Evolutionary conservation across 257 asterid species (phyloP), one percentile per base, ranked within the genome.

Genomic region (Nicotiana noctiflora): DNA sequence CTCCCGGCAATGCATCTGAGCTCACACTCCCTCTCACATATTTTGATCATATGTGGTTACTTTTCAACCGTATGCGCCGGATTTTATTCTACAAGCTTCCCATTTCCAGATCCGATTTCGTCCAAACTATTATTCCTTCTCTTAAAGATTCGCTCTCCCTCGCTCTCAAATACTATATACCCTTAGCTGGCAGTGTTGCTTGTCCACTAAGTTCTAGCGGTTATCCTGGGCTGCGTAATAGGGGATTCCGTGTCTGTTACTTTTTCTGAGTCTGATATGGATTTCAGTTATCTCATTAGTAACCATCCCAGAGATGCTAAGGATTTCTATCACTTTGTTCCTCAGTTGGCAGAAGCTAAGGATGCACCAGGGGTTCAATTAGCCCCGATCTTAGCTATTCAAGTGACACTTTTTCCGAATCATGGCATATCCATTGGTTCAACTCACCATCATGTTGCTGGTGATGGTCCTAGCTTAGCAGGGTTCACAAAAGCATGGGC

Each of bases 401-500:
- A 81, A 55, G 85, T 86, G 6, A 83, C 85, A 2, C 8, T 83
- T 10, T 86, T 86, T 31, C 82, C 82, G 4, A 74, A 75, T 31
- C 2, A 5, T 10, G 88, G 88, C 8, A 3, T 83, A 5, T 44
- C 79, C 19, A 31, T 83, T 25, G 85, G 86, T 14, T 9, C 74
- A 8, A 81, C 83, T 0, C 46, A 56, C 19, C 76, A 81, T 59
- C 88, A 86, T 7, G 76, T 5, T 0, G 59, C 44, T 44, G 85
- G 70, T 25, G 27, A 25, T 25, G 27, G 27, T 5, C 7, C 37
- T 5, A 32, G 51, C 23, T 2, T 81, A 1, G 23, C n/a, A 12
- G 11, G n/a, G 15, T 80, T 85, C 63, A 27, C 64, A 6, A 67
- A 11, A 6, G 53, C 81, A 0, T 83, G 88, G 88, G 83, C 88